Conservation (phyloP, 148 eudicot genomes). For the Rhododendron mucronatum region DNA sequence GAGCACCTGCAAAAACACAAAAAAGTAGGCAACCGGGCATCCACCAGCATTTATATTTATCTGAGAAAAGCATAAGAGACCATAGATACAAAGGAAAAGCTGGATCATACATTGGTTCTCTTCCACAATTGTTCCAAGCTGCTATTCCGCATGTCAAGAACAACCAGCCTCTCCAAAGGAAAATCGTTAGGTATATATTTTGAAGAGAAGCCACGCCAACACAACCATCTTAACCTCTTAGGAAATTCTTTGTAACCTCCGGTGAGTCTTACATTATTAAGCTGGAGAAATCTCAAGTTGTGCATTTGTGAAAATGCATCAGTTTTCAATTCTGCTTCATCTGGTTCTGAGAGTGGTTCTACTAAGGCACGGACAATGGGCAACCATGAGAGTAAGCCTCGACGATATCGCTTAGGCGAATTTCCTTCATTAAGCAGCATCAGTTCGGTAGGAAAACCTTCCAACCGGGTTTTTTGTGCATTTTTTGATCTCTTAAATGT, state of each 20-base stretch:
- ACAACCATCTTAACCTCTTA: constrained; percentile 14
- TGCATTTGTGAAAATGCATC: constrained; percentile 16
- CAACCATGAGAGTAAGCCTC: constrained; percentile 1
- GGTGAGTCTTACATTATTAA: constrained; percentile 4
- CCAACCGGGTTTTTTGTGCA: neutral
- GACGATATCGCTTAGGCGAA: neutral
- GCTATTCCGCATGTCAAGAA: constrained; percentile 16
- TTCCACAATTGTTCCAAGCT: constrained; percentile 6
- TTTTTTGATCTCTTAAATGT: neutral
- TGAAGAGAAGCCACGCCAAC: constrained; percentile 17
- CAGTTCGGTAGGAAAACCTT: neutral
- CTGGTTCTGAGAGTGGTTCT: neutral
- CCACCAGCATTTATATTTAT: neutral
- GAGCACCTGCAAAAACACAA: neutral
- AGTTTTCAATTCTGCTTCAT: neutral
- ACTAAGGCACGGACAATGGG: neutral
- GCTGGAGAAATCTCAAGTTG: constrained; percentile 13
- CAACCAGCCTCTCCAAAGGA: constrained; percentile 15
- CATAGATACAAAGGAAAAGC: neutral
- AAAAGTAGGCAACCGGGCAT: neutral
- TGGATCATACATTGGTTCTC: constrained; percentile 2
- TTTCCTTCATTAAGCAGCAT: neutral
- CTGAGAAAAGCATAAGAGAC: neutral
- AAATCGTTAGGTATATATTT: constrained; percentile 10
- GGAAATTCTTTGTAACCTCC: constrained; percentile 13